Conservation (phyloP, 2,329 filamentous ascomycete genomes). For the Tolypocladium cylindrosporum region DNA sequence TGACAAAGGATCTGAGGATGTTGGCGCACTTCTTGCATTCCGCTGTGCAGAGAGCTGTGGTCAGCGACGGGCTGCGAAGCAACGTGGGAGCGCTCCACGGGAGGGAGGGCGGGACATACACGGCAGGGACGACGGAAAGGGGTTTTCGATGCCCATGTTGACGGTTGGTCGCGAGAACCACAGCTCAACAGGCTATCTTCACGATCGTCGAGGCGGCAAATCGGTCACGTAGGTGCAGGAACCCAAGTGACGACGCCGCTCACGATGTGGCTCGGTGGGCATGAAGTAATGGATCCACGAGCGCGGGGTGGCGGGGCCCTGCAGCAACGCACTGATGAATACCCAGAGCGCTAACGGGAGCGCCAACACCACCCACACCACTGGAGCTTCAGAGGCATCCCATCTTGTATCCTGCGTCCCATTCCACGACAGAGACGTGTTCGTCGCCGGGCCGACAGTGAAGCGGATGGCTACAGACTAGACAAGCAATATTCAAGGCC, state of each 20-base stretch:
- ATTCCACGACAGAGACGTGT: not conserved
- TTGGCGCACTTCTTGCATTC: constrained; percentile 97
- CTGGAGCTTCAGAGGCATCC: not conserved
- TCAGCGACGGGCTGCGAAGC: not conserved
- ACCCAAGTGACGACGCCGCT: not conserved
- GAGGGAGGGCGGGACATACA: constrained; percentile 40
- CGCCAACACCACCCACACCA: not conserved
- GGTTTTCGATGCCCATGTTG: constrained; percentile 55
- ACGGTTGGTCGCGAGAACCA: not conserved
- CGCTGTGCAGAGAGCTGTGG: constrained; percentile 40
- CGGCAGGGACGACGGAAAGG: constrained; percentile 56
- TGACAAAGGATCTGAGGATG: constrained; percentile 89
- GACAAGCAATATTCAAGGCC: not conserved
- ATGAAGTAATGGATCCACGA: not conserved
- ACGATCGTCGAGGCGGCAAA: not conserved
- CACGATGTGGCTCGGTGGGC: not conserved
- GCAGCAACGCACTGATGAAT: not conserved
- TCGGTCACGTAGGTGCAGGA: not conserved
- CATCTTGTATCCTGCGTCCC: not conserved
- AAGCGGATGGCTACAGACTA: no score
- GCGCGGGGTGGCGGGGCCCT: not conserved
- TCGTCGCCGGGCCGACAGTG: not conserved
- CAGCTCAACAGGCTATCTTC: not conserved
- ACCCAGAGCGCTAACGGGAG: not conserved
- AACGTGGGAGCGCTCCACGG: not conserved